A percentile compares a stretch with the other conserved stretches of the same genome.
These are phyloP conservation scores for Acer negundo DNA, from an alignment of 345 rosid genomes.

Conservation along the genomic window DNA sequence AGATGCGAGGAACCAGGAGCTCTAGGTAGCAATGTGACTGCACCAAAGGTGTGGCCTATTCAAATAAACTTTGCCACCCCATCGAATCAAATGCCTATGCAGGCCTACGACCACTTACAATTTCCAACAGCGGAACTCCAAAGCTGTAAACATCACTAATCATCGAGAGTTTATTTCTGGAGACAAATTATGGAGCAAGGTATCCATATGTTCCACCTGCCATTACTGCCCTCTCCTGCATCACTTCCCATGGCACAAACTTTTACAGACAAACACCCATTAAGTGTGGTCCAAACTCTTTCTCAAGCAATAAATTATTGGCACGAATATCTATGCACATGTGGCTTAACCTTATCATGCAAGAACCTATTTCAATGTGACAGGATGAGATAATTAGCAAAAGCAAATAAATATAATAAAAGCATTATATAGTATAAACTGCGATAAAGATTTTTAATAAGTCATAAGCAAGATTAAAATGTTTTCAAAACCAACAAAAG, in stretches of 20 bases:
- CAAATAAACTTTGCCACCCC: conserved; percentile 97
- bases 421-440: not conserved
- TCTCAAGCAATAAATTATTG: conserved; percentile 83
- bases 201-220: conserved; percentile 98
- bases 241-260: conserved; percentile 95
- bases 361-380: conserved; percentile 55
- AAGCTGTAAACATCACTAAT: conserved; percentile 98
- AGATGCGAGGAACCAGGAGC: conserved; percentile 81
- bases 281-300: conserved; percentile 90
- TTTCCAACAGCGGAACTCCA: conserved; percentile 87
- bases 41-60: conserved; percentile 96
- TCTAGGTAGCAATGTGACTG: conserved; percentile 82
- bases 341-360: conserved; percentile 97
- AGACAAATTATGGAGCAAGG: conserved; percentile 94
- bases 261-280: conserved; percentile 97
- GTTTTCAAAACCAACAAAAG: not conserved
- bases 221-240: conserved; percentile 95
- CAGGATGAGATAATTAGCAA: conserved; percentile 3
- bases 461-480: not conserved
- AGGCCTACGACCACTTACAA: conserved; percentile 85
- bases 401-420: not conserved
- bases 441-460: not conserved
- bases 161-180: conserved; percentile 88
- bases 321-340: conserved; percentile 94
- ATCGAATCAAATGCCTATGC: conserved; percentile 87